phyloP scores from a whole-genome alignment of 2,329 filamentous ascomycete species.

The Fusarium buxicola region DNA sequence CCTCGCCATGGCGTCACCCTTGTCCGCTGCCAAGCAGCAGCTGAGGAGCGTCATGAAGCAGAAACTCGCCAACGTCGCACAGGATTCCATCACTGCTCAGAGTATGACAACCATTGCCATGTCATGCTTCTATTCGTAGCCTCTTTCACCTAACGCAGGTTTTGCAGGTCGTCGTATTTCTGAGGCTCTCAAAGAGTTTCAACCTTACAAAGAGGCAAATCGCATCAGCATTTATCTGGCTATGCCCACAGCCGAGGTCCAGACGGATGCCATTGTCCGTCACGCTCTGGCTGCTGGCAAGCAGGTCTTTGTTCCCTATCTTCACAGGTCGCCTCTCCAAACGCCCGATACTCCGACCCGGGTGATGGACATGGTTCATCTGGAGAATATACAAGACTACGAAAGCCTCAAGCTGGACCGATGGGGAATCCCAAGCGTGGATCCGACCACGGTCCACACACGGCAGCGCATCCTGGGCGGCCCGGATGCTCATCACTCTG shows the following conservation, averaged over 20 bases:
- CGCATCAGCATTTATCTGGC: slow-evolving; percentile 90
- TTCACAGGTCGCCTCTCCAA: slow-evolving; percentile 71
- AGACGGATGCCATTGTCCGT: slow-evolving; percentile 83
- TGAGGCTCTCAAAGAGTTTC: slow-evolving; percentile 72
- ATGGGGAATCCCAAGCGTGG: slow-evolving; percentile 95
- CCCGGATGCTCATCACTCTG: slow-evolving; percentile 57
- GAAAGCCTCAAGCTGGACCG: slow-evolving; percentile 79
- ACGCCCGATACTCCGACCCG: slow-evolving; percentile 65
- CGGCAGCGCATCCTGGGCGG: slow-evolving; percentile 81
- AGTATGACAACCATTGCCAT: slow-evolving; percentile 64
- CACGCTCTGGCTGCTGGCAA: slow-evolving; percentile 84
- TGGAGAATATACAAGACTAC: slow-evolving; percentile 81
- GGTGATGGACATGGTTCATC: slow-evolving; percentile 94
- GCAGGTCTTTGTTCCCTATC: slow-evolving; percentile 90
- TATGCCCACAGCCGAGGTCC: slow-evolving; percentile 89
- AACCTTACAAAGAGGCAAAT: slow-evolving; percentile 79
- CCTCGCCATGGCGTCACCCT: slow-evolving; percentile 60
- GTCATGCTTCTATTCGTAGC: slow-evolving; percentile 14
- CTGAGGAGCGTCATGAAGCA: slow-evolving; percentile 77
- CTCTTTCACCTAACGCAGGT: slow-evolving; percentile 33
- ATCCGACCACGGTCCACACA: slow-evolving; percentile 69
- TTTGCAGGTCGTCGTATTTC: slow-evolving; percentile 72
- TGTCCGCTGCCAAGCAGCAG: slow-evolving; percentile 79
- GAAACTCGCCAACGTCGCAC: slow-evolving; percentile 69
- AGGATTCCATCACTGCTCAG: slow-evolving; percentile 73